Base-by-base conservation (phyloP, 495 filamentous ascomycete species). In the Hypomontagnella monticulosa region DNA sequence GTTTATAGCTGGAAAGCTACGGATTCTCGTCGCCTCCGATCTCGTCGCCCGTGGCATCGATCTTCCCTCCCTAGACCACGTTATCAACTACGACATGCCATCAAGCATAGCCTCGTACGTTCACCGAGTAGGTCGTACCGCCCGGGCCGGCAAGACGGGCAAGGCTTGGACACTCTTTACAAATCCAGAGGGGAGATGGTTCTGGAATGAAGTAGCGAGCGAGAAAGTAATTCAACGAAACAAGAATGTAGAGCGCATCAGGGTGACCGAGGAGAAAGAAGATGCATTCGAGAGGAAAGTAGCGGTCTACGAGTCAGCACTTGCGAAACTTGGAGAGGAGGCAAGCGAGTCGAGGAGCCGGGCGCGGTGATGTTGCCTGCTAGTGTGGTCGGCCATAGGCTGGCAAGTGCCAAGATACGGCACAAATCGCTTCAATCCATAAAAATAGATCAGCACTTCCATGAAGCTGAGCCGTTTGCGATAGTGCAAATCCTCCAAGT, bases 81-180 rank as follows among this genome's bases (percentile, higher is more conserved):
- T 98, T 9, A 80, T 98, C 69, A 97, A 97, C 74, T 99, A 99
- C 79, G 95, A 98, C 72, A 80, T 98, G 33, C 96, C 95, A 0
- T 83, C 85, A 7, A 90, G 86, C 60, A 77, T 92, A 19, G 90
- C 87, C 3, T 89, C 87, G 14, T 99, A 98, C 67, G 89, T 98
- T 10, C 95, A 99, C 76, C 89, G 95, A 16, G 92, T 97, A 9
- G 95, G 95, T 8, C 86, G 95, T 55, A 97, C 95, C 0, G 94
- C 94, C 8, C 80, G 94, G 72, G 94, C 93, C 0, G 91, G 91
- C 3, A 87, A 86, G 41, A 73, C 78, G 5, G 95, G 95, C 0
- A 81, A 84, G 36, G 93, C 94, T 8, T 96, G 91, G 89, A 94
- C 92, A 3, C 75, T 99, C 10, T 82, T 93, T 23, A 88, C 87